These are phyloP conservation scores for Lactarius sp. DNA, from an alignment of 768 basidiomycete genomes.

Conservation along the genomic window DNA sequence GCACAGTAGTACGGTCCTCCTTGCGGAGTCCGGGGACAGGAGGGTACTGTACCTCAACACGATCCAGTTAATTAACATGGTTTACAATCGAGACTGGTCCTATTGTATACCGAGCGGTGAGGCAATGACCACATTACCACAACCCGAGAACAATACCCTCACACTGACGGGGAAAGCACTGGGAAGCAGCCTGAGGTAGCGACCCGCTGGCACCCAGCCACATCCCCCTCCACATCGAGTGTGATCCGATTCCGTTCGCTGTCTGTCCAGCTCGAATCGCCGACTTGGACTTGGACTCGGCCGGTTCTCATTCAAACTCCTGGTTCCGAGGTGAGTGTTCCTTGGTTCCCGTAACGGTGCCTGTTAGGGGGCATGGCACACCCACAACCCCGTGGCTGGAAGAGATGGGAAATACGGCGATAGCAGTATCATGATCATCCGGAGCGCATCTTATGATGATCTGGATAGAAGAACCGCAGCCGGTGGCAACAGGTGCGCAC, in stretches of 20 bases:
- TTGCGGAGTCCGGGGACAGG: neutral
- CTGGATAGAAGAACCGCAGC: neutral
- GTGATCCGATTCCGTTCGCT: too few species aligned
- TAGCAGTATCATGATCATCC: conserved; percentile 6
- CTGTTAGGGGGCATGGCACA: neutral
- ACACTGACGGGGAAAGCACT: too few species aligned
- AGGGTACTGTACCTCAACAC: neutral
- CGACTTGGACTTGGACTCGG: neutral
- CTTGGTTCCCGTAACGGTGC: neutral
- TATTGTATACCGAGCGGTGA: neutral
- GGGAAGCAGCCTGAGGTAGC: too few species aligned
- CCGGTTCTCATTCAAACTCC: neutral
- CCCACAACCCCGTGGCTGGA: neutral
- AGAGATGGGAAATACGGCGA: neutral
- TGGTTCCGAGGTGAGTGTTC: neutral
- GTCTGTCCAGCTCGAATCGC: too few species aligned
- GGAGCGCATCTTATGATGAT: neutral
- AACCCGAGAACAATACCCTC: too few species aligned
- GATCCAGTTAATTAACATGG: neutral
- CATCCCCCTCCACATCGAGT: too few species aligned
- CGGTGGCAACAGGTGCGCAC: neutral
- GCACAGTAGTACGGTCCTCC: neutral
- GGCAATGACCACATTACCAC: neutral
- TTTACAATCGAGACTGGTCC: neutral
- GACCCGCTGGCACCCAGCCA: too few species aligned